Base-by-base conservation (phyloP, 495 filamentous ascomycete species). In the Bacidia gigantensis region DNA sequence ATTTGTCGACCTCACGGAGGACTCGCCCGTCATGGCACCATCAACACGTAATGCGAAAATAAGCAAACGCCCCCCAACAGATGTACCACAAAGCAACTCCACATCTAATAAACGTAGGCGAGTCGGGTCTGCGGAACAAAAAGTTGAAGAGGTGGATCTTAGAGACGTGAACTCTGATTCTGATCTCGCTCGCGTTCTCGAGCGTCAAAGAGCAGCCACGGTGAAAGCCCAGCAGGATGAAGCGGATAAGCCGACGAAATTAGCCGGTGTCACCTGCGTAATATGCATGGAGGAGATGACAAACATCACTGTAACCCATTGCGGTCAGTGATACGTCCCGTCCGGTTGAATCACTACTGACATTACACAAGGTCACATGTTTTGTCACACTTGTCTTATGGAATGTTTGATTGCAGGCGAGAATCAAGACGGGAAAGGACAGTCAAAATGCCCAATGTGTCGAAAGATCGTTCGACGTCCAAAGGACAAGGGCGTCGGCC, bases 221-320 rank as follows among this genome's bases (percentile, higher is more conserved):
- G 55, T 77, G 20, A 74, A 69, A 50, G 70, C 70, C 0, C 77
- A 81, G 53, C 62, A 70, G 49, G 66, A 74, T 42, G 67, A 67
- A 1, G 69, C 72, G 12, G 79, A 77, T 32, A 73, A 74, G 53
- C 68, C 72, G 32, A 55, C 74, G 47, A 75, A 74, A 58, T 53
- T 85, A 47, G 68, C 76, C 51, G 64, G 65, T 46, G 68, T 86
- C 54, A 72, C 81, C 57, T 95, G 88, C 55, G 82, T 89, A 25
- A 87, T 95, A 47, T 95, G 88, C 69, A 82, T 94, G 80, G 88
- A 93, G 49, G 74, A 77, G 39, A 79, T 76, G 2, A 82, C 73
- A 18, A 73, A 84, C 60, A 63, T 89, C 55, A 90, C 85, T 1
- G 81, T 80, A 40, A 94, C 88, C 1, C 72, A 82, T 57, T 95